phyloP scores from a whole-genome alignment of 352 stramenopile genomes.

The Phytophthora ohioensis region DNA sequence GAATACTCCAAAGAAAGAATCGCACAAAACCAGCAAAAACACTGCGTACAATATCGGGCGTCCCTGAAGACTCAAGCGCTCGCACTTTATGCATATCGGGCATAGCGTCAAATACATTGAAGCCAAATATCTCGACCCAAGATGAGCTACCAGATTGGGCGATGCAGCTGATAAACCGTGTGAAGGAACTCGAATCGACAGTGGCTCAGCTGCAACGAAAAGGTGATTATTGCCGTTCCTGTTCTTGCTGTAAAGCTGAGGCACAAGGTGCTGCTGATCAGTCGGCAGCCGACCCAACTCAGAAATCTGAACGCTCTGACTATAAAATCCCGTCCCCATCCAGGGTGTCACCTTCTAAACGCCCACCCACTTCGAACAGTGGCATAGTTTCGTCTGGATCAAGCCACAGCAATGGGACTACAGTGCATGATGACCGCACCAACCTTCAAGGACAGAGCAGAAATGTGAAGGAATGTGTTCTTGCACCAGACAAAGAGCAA shows the following conservation, averaged over 20 bases:
- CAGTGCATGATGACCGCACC: neutral
- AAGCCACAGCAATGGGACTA: neutral
- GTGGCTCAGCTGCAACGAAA: slow-evolving; percentile 17
- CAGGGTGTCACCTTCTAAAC: neutral
- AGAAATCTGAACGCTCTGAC: neutral
- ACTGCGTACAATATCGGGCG: neutral
- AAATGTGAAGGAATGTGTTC: neutral
- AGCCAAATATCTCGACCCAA: neutral
- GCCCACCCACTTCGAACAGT: neutral
- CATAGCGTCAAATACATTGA: neutral
- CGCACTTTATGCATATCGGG: neutral
- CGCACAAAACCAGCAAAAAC: neutral
- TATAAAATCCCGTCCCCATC: neutral
- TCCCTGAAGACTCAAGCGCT: neutral
- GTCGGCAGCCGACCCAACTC: neutral
- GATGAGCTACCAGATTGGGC: slow-evolving; percentile 25
- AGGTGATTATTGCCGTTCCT: neutral
- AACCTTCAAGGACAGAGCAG: neutral
- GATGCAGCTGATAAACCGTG: slow-evolving; percentile 1
- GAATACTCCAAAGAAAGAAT: neutral
- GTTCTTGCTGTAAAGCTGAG: neutral
- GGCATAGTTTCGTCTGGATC: neutral
- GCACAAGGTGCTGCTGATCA: neutral
- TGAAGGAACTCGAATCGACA: slow-evolving; percentile 21
- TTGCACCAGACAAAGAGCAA: no score